Conservation (phyloP, 139 green algal species). For the Tetratostichococcus sp. region DNA sequence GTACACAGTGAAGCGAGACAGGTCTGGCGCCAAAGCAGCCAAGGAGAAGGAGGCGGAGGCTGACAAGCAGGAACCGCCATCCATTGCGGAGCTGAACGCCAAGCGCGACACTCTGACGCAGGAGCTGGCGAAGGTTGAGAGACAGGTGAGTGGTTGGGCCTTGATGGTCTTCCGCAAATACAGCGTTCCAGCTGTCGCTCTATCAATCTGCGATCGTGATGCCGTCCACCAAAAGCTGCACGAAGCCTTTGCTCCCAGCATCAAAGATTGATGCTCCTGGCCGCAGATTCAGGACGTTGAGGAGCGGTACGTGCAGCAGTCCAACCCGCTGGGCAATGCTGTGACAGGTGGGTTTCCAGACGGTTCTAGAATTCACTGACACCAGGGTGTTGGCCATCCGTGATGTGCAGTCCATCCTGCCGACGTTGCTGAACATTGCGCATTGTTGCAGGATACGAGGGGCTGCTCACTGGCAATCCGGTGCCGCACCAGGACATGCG, state of each 20-base stretch:
- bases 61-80: not conserved
- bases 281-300: not conserved
- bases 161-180: too few relatives aligned
- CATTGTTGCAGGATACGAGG: not conserved
- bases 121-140: conserved; percentile 4
- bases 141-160: not conserved
- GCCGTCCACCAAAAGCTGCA: too few relatives aligned
- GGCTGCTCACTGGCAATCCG: not conserved
- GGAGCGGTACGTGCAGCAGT: not conserved
- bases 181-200: too few relatives aligned
- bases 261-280: too few relatives aligned
- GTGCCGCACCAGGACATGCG: not conserved
- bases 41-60: not conserved
- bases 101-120: not conserved
- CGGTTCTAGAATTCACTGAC: too few relatives aligned
- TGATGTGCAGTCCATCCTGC: not conserved
- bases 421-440: not conserved
- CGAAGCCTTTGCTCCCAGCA: too few relatives aligned
- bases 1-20: not conserved
- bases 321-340: not conserved
- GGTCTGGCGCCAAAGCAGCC: not conserved
- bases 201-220: too few relatives aligned
- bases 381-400: too few relatives aligned
- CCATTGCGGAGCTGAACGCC: not conserved
- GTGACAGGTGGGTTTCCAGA: not conserved